Percentiles rank a stretch among this genome's conserved stretches.
Evolutionary conservation across 1,284 basidiomycete genomes (phyloP).

Genomic region (Leccinum pseudoinsigne): DNA sequence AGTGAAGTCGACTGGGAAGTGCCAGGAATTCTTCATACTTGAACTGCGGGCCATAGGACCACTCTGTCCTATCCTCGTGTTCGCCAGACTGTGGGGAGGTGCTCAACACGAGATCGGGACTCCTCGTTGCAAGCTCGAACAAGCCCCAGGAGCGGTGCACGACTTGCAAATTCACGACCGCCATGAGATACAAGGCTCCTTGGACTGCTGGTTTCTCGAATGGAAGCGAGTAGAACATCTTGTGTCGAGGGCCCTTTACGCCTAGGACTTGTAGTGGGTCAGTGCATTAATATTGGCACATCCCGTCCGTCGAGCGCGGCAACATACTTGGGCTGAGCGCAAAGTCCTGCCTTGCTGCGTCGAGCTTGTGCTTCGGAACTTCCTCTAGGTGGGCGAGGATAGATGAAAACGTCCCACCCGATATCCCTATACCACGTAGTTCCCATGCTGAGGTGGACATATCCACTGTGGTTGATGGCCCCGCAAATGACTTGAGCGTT

Average conservation of each 20-base stretch:
- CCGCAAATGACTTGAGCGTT: slow-evolving; percentile 42
- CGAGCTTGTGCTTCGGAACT: slow-evolving; percentile 41
- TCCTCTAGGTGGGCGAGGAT: slow-evolving; percentile 49
- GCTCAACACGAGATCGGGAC: slow-evolving; percentile 21
- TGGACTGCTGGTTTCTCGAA: slow-evolving; percentile 44
- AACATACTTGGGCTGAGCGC: slow-evolving; percentile 57
- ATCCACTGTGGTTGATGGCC: slow-evolving; percentile 36
- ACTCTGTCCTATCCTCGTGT: slow-evolving; percentile 20
- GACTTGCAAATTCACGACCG: slow-evolving; percentile 57
- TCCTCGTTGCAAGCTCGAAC: slow-evolving; percentile 41
- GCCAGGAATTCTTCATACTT: slow-evolving; percentile 72
- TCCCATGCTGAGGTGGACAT: slow-evolving; percentile 48
- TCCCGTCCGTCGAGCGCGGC: not conserved
- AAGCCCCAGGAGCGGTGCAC: slow-evolving; percentile 83
- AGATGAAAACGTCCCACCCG: slow-evolving; percentile 71
- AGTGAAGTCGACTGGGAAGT: slow-evolving; percentile 42
- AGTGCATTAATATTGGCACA: not conserved
- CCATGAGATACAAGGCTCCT: slow-evolving; percentile 69
- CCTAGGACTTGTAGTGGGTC: slow-evolving; percentile 41
- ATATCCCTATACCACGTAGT: slow-evolving; percentile 50
- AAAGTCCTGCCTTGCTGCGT: slow-evolving; percentile 42
- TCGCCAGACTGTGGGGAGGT: slow-evolving; percentile 5
- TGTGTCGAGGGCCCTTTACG: slow-evolving; percentile 35
- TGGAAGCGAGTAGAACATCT: slow-evolving; percentile 48
- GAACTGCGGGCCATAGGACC: slow-evolving; percentile 65